phyloP scores from a whole-genome alignment of 78 protist species.

The slime mould (Dictyostelium discoideum) region DNA sequence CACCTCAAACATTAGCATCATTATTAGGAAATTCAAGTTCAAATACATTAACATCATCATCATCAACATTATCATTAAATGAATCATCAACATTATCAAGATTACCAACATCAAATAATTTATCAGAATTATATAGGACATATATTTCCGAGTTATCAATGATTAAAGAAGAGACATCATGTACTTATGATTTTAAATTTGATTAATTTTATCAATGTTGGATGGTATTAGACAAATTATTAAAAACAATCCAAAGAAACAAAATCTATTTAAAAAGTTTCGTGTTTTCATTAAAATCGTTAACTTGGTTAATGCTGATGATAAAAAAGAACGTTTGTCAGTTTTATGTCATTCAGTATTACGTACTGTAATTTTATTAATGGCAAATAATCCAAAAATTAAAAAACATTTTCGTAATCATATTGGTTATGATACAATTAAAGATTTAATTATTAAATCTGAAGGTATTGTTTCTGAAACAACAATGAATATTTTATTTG shows the following conservation, averaged over 20 bases:
- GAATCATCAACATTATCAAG: background rate
- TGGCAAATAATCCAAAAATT: conserved; percentile 40
- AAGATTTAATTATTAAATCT: conserved; percentile 22
- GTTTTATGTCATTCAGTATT: conserved; percentile 45
- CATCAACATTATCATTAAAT: background rate
- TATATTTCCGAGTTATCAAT: conserved; percentile 41
- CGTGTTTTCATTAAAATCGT: conserved; percentile 53
- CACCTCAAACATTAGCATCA: background rate
- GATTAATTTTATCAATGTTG: conserved; percentile 39
- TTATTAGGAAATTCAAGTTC: background rate
- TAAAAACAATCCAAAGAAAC: conserved; percentile 61
- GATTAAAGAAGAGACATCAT: conserved; percentile 22
- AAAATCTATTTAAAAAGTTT: conserved; percentile 52
- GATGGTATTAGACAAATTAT: conserved; percentile 56
- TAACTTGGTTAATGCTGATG: conserved; percentile 39
- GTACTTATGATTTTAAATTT: conserved; percentile 23
- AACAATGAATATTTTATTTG: conserved; percentile 55
- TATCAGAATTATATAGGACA: conserved; percentile 16
- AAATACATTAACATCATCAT: background rate
- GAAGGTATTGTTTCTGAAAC: conserved; percentile 30
- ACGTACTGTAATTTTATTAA: conserved; percentile 13
- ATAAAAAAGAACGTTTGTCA: conserved; percentile 22
- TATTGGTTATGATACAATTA: conserved; percentile 69
- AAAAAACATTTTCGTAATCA: conserved; percentile 44
- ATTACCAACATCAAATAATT: background rate